These are phyloP conservation scores for Podila horticola DNA, from an alignment of 192 early-diverging fungal species.

Conservation along the genomic window DNA sequence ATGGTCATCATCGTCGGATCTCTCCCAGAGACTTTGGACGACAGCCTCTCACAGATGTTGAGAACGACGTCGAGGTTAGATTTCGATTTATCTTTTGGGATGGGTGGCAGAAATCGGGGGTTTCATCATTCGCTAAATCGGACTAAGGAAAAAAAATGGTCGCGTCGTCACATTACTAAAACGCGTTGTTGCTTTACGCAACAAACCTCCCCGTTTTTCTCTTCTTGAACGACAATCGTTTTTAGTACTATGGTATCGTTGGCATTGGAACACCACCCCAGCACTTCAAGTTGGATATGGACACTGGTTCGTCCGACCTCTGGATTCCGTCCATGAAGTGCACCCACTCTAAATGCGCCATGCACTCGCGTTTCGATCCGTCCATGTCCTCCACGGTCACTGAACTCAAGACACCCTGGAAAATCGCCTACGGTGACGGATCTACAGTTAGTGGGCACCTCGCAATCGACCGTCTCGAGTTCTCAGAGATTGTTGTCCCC, in stretches of 20 bases:
- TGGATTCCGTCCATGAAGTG: slow-evolving; percentile 63
- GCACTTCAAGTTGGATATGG: slow-evolving; percentile 75
- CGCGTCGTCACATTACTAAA: not conserved
- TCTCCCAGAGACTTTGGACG: slow-evolving; percentile 29
- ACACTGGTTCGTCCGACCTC: slow-evolving; percentile 78
- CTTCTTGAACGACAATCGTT: not conserved
- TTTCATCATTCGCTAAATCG: not conserved
- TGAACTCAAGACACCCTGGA: slow-evolving; percentile 40
- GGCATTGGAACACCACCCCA: slow-evolving; percentile 74
- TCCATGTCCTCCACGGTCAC: slow-evolving; percentile 27
- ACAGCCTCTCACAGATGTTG: slow-evolving; percentile 48
- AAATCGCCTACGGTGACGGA: slow-evolving; percentile 58
- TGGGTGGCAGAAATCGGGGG: too few species aligned
- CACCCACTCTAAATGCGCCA: slow-evolving; percentile 12
- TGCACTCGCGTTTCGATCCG: slow-evolving; percentile 28
- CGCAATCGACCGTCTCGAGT: slow-evolving; percentile 60
- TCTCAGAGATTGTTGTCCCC: slow-evolving; percentile 63
- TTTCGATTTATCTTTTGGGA: not conserved
- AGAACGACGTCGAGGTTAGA: slow-evolving; percentile 53
- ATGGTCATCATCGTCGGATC: slow-evolving; percentile 37
- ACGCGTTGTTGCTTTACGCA: not conserved
- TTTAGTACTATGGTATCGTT: slow-evolving; percentile 74
- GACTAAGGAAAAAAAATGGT: not conserved
- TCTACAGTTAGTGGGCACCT: slow-evolving; percentile 48
- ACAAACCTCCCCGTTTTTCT: not conserved